Conservation (phyloP, 805 yeast species). For the Schizosaccharomyces lindneri region DNA sequence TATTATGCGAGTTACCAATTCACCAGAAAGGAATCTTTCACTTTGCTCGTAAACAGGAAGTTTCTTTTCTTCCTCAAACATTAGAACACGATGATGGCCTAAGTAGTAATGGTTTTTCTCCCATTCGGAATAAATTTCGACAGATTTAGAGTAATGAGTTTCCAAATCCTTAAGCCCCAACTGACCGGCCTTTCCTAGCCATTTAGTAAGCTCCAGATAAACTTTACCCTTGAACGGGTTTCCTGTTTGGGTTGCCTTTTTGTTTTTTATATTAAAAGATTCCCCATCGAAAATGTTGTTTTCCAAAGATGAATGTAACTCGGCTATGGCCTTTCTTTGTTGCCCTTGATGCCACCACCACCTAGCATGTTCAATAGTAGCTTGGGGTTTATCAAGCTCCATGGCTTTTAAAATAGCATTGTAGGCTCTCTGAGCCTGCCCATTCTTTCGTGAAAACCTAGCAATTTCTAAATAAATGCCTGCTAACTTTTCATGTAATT, state of each 20-base stretch:
- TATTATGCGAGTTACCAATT: not conserved
- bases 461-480: constrained; percentile 35
- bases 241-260: not conserved
- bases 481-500: constrained; percentile 12
- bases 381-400: constrained; percentile 10
- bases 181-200: constrained; percentile 73
- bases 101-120: constrained; percentile 60
- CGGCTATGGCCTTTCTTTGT: constrained; percentile 45
- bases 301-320: not conserved
- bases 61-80: constrained; percentile 39
- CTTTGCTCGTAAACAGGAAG: constrained; percentile 13
- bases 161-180: constrained; percentile 52
- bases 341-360: constrained; percentile 79
- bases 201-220: constrained; percentile 45
- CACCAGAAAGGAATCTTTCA: constrained; percentile 6
- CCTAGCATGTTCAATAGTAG: constrained; percentile 42
- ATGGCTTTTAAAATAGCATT: constrained; percentile 36
- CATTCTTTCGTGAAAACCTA: constrained; percentile 37
- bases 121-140: constrained; percentile 30
- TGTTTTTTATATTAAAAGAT: not conserved
- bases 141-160: constrained; percentile 38
- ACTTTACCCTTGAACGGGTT: not conserved
- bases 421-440: constrained; percentile 48
- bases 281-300: not conserved
- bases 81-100: constrained; percentile 55